A percentile compares a stretch with the other conserved stretches of the same genome.
Evolutionary conservation across 257 asterid genomes (phyloP).

Genomic region (Solanum bukasovii): DNA sequence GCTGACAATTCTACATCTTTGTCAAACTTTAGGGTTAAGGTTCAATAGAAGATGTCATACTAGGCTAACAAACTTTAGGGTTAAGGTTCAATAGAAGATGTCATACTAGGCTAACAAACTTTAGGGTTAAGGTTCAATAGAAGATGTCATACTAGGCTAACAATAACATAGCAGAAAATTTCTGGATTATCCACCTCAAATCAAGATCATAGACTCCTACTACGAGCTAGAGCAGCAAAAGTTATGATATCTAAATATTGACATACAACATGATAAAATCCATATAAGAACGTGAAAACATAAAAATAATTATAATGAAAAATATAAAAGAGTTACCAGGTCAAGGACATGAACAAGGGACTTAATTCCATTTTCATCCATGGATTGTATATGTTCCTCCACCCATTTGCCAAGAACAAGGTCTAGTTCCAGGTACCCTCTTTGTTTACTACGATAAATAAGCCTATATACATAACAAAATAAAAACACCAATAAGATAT

Average conservation of each 20-base stretch:
- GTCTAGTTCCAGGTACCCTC: constrained; percentile 90
- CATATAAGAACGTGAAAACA: neutral
- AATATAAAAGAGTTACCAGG: constrained; percentile 27
- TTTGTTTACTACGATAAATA: constrained; percentile 80
- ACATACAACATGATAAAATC: neutral
- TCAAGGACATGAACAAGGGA: constrained; percentile 73
- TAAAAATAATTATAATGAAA: neutral
- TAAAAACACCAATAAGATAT: neutral
- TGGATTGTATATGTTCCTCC: constrained; percentile 61
- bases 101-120: no score
- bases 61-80: no score
- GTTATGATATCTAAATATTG: no score
- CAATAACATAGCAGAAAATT: neutral
- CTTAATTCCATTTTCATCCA: constrained; percentile 64
- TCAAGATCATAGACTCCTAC: neutral
- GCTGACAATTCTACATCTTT: neutral
- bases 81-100: no score
- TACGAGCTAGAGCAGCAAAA: neutral
- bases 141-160: neutral
- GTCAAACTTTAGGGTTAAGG: no score
- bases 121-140: neutral
- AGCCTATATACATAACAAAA: constrained; percentile 30
- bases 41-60: no score
- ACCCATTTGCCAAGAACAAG: constrained; percentile 86
- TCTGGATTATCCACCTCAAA: neutral